Conservation (phyloP, 805 yeast species). For the Metschnikowia santaceciliae region DNA sequence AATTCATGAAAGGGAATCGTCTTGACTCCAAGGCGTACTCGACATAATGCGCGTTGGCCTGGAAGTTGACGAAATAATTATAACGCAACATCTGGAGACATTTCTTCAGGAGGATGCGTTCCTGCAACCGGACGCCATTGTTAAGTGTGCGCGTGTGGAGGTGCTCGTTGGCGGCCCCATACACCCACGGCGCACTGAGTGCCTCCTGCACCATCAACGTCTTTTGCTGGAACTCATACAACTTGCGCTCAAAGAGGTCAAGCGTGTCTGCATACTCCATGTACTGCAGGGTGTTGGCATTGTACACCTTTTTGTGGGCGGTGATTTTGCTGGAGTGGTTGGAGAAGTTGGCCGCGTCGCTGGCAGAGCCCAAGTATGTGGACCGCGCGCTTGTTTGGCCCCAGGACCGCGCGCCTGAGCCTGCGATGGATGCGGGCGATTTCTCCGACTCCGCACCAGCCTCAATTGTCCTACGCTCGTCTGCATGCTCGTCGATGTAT, state of each 20-base stretch:
- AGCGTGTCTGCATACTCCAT: constrained; percentile 3
- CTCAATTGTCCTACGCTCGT: background rate
- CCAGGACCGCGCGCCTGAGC: background rate
- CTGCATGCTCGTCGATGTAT: background rate
- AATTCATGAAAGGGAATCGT: background rate
- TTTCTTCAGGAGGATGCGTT: constrained; percentile 2
- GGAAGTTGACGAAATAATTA: constrained; percentile 10
- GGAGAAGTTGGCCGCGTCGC: background rate
- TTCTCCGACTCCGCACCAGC: background rate
- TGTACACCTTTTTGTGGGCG: constrained; percentile 6
- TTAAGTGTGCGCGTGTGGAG: background rate
- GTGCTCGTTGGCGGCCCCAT: constrained; percentile 2
- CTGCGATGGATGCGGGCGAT: background rate
- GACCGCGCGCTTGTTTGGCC: background rate
- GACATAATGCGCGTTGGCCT: constrained; percentile 3
- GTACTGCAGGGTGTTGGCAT: constrained; percentile 6
- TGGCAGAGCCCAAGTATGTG: background rate
- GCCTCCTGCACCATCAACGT: constrained; percentile 3
- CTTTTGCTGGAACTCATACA: constrained; percentile 5
- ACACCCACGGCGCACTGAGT: background rate
- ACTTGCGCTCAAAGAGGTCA: constrained; percentile 8
- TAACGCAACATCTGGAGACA: constrained; percentile 9
- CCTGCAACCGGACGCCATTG: background rate
- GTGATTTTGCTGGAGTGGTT: background rate
- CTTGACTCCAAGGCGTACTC: background rate